phyloP scores from a whole-genome alignment of 1,139 yeast species.

The Eremothecium coryli region DNA sequence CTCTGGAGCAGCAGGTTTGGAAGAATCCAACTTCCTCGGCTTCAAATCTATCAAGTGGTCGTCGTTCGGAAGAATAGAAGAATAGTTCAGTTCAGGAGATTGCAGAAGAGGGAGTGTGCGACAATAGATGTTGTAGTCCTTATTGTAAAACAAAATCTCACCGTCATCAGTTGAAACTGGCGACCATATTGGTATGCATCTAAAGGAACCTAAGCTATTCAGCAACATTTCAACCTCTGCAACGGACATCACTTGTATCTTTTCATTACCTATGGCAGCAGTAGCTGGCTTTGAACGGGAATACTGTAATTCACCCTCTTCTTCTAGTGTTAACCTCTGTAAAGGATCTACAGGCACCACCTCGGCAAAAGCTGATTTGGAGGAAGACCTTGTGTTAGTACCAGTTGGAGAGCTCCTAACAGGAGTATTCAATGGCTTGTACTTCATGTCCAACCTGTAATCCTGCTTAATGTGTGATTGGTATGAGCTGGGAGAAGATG shows the following conservation, averaged over 20 bases:
- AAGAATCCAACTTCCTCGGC: constrained; percentile 15
- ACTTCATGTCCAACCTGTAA: constrained; percentile 10
- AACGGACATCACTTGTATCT: constrained; percentile 25
- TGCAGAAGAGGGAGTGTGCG: constrained; percentile 44
- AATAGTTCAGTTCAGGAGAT: constrained; percentile 31
- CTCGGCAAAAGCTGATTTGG: constrained; percentile 3
- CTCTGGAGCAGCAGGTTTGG: no score
- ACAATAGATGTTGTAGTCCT: constrained; percentile 50
- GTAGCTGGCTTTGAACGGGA: constrained; percentile 4
- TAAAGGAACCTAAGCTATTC: constrained; percentile 24
- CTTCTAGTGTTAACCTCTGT: constrained; percentile 5
- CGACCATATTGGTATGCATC: constrained; percentile 37
- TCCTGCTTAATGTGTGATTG: constrained; percentile 10
- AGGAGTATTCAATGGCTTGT: not conserved
- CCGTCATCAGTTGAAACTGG: constrained; percentile 45
- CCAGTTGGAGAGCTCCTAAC: constrained; percentile 3
- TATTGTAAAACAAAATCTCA: constrained; percentile 50
- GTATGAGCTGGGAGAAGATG: constrained; percentile 5
- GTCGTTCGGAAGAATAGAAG: constrained; percentile 25
- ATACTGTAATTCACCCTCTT: constrained; percentile 1
- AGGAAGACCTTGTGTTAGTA: constrained; percentile 3
- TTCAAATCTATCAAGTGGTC: constrained; percentile 24
- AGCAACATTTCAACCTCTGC: constrained; percentile 33
- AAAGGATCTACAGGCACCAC: constrained; percentile 10
- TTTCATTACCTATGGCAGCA: constrained; percentile 11